Percentiles rank a stretch among this genome's conserved stretches.
These are phyloP conservation scores for Pyrus hybrid DNA, from an alignment of 331 rosid species.

Conservation along the genomic window DNA sequence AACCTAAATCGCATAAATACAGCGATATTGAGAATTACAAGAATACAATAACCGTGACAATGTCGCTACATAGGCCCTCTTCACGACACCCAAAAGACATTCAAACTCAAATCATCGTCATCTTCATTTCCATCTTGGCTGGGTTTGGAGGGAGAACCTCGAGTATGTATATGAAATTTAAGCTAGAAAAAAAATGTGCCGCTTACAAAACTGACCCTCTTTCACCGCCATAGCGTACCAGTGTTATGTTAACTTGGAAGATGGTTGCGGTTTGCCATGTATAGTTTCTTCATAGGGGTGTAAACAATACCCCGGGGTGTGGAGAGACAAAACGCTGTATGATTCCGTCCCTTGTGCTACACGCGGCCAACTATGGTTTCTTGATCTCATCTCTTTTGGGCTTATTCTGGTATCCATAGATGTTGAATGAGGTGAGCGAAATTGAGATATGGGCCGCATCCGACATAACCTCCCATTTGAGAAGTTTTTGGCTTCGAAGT, in stretches of 20 bases:
- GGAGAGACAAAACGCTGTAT: constrained; percentile 55
- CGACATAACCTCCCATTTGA: constrained; percentile 18
- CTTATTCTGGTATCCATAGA: constrained; percentile 16
- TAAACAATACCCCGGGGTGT: constrained; percentile 31
- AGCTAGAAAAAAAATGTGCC: neutral
- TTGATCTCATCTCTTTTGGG: constrained; percentile 11
- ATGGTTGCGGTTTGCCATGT: neutral
- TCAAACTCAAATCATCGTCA: neutral
- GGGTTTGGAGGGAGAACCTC: neutral
- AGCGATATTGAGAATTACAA: neutral
- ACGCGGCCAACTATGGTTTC: constrained; percentile 40
- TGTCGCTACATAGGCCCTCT: neutral
- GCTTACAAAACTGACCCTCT: constrained; percentile 9
- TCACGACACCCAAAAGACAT: neutral
- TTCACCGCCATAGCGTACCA: neutral
- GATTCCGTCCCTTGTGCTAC: constrained; percentile 43
- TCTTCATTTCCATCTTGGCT: neutral
- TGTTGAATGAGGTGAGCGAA: constrained; percentile 6
- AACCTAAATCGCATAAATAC: neutral
- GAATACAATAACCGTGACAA: neutral
- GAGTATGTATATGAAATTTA: neutral
- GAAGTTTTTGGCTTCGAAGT: constrained; percentile 23
- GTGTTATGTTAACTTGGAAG: neutral
- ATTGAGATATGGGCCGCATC: constrained; percentile 19
- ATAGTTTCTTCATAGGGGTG: constrained; percentile 10